phyloP scores from a whole-genome alignment of 2,329 filamentous ascomycete species.

The Cryphonectria japonica region DNA sequence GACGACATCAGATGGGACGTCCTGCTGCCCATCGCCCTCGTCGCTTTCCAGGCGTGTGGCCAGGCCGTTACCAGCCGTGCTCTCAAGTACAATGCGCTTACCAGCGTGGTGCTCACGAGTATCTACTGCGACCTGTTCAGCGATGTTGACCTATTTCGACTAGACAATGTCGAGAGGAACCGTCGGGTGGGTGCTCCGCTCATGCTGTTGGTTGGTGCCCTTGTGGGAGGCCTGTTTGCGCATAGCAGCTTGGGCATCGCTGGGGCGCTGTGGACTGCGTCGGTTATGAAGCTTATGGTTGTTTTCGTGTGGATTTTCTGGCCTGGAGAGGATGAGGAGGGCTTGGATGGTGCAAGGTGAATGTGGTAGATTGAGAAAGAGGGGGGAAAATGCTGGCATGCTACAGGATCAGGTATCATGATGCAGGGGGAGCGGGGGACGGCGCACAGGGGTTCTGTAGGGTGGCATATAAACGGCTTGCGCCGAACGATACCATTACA shows the following conservation, averaged over 20 bases:
- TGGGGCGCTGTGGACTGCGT: constrained; percentile 63
- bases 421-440: background rate
- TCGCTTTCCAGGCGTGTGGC: constrained; percentile 78
- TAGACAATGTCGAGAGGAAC: constrained; percentile 54
- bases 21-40: constrained; percentile 67
- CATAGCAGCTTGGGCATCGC: constrained; percentile 52
- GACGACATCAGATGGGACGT: constrained; percentile 61
- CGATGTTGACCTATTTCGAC: constrained; percentile 55
- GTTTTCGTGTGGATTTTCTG: constrained; percentile 64
- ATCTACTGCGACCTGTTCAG: constrained; percentile 82
- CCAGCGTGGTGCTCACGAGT: constrained; percentile 79
- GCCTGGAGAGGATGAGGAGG: constrained; percentile 53
- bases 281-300: constrained; percentile 58
- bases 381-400: too few relatives aligned
- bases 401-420: background rate
- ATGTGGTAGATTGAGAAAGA: background rate
- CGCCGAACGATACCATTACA: background rate
- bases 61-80: constrained; percentile 77
- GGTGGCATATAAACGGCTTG: background rate
- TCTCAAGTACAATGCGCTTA: constrained; percentile 70
- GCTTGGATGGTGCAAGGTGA: constrained; percentile 3
- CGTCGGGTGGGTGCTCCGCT: constrained; percentile 53
- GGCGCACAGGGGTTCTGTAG: background rate
- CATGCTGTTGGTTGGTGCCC: constrained; percentile 53
- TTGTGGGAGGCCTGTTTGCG: constrained; percentile 55